A percentile compares a stretch with the other conserved stretches of the same genome.
Evolutionary conservation across 768 basidiomycete species (phyloP).

Genomic region (Pholiota conissans): DNA sequence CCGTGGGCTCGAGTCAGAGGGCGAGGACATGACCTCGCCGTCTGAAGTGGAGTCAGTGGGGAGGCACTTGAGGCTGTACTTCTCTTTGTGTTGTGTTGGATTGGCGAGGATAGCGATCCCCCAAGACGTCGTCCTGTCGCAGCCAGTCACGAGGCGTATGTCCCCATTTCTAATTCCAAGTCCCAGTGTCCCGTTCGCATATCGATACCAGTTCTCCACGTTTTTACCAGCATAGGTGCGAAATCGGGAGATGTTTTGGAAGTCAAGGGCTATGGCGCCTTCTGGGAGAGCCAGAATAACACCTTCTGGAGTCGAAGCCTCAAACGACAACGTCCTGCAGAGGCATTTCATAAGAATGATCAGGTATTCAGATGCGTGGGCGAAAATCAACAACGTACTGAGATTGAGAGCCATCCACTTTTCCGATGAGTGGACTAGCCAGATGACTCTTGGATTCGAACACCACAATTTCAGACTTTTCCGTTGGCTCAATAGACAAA

Average conservation of each 20-base stretch:
- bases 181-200: constrained; percentile 9
- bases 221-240: constrained; percentile 9
- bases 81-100: constrained; percentile 8
- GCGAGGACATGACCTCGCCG: not conserved
- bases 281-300: constrained; percentile 15
- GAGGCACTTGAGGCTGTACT: not conserved
- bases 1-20: not conserved
- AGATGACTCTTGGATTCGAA: not conserved
- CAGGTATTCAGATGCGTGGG: not conserved
- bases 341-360: not conserved
- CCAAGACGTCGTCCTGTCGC: too few relatives aligned
- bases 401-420: not conserved
- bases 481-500: not conserved
- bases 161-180: constrained; percentile 17
- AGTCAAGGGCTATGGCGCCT: constrained; percentile 9
- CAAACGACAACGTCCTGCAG: constrained; percentile 5
- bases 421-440: not conserved
- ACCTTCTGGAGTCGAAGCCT: constrained; percentile 9
- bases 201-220: constrained; percentile 16
- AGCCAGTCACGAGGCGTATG: constrained; percentile 17
- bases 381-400: not conserved
- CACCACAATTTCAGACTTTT: not conserved
- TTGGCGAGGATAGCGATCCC: constrained; percentile 16
- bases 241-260: not conserved
- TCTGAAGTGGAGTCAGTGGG: not conserved